These are phyloP conservation scores for Hepatocystis sp. DNA, from an alignment of 169 alveolate species.

Conservation along the genomic window DNA sequence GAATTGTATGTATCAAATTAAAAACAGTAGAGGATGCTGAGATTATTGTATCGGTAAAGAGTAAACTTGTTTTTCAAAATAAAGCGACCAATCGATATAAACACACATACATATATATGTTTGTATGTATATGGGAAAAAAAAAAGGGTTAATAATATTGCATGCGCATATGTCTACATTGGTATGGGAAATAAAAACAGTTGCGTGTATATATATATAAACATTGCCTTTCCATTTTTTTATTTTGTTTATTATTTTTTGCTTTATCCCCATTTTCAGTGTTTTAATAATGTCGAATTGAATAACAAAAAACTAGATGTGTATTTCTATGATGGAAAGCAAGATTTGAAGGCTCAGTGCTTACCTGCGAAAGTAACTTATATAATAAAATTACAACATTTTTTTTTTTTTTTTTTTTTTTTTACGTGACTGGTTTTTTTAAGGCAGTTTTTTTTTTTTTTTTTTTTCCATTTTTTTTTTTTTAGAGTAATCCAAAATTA, in stretches of 20 bases:
- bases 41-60: constrained; percentile 76
- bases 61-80: neutral
- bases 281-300: constrained; percentile 83
- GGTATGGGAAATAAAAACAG: neutral
- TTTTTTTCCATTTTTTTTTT: no score
- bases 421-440: no score
- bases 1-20: constrained; percentile 89
- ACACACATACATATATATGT: no score
- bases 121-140: no score
- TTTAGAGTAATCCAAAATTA: no score
- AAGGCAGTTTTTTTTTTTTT: no score
- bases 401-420: no score
- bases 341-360: constrained; percentile 88
- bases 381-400: no score
- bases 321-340: constrained; percentile 90
- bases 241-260: constrained; percentile 11
- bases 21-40: constrained; percentile 90
- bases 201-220: neutral
- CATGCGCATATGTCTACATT: constrained; percentile 3
- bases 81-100: neutral
- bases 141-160: no score
- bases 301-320: constrained; percentile 88
- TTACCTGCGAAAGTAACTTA: constrained; percentile 75
- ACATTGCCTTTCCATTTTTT: no score
- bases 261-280: constrained; percentile 58